Evolutionary conservation across 1,284 basidiomycete genomes (phyloP).

Genomic region (Heterobasidion occidentale): DNA sequence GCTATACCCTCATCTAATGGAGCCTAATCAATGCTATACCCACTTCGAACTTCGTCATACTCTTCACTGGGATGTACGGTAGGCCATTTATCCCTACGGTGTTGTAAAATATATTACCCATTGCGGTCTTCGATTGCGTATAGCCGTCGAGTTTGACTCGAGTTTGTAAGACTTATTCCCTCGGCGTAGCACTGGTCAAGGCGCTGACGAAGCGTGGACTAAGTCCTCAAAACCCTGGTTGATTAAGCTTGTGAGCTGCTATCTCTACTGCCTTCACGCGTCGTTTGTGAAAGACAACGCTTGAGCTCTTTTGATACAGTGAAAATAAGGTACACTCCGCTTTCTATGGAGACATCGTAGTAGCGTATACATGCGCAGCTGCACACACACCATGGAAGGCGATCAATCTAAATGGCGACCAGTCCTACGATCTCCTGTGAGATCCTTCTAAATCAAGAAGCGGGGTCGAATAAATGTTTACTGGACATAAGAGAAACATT

Average conservation of each 20-base stretch:
- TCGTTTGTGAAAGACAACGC: neutral
- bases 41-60: neutral
- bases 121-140: too few species aligned
- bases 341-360: neutral
- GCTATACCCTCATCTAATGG: conserved; percentile 1
- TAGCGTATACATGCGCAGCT: neutral
- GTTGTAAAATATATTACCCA: too few species aligned
- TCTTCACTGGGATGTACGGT: too few species aligned
- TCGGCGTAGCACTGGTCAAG: too few species aligned
- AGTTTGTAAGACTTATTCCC: too few species aligned
- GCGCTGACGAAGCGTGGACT: too few species aligned
- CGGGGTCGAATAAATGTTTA: neutral
- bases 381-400: neutral
- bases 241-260: too few species aligned
- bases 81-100: too few species aligned
- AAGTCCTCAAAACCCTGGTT: too few species aligned
- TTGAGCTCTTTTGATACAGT: neutral
- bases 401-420: neutral
- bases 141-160: too few species aligned
- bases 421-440: too few species aligned
- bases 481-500: neutral
- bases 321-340: neutral
- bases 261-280: too few species aligned
- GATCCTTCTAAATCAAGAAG: neutral
- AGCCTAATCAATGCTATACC: neutral